A percentile compares a stretch with the other conserved stretches of the same genome.
Evolutionary conservation across 345 rosid species (phyloP).

Genomic region (Anacardium occidentale): DNA sequence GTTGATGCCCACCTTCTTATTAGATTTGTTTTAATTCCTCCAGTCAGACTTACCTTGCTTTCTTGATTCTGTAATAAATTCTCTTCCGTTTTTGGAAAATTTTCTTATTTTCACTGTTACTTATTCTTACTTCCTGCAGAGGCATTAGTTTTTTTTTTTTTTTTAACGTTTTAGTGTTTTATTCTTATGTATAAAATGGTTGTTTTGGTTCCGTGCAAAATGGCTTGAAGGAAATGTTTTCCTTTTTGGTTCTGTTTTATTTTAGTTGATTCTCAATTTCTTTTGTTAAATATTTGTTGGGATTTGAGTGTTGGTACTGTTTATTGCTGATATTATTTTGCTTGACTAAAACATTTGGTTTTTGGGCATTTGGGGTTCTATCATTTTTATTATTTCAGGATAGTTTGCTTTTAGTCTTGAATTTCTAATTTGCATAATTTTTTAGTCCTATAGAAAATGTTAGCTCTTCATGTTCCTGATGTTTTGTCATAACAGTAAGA

Average conservation of each 20-base stretch:
- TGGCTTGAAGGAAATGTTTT: background rate
- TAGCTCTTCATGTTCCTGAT: background rate
- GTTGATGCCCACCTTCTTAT: background rate
- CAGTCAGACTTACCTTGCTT: background rate
- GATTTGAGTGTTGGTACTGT: background rate
- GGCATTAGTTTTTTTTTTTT: background rate
- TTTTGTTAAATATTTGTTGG: background rate
- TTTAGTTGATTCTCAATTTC: background rate
- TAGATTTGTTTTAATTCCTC: constrained; percentile 12
- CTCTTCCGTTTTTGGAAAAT: too few relatives aligned
- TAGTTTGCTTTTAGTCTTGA: background rate
- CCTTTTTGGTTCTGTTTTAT: background rate
- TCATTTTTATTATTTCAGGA: background rate
- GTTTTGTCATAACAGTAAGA: background rate
- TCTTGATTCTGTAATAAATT: background rate
- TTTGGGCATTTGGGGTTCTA: background rate
- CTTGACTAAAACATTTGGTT: background rate
- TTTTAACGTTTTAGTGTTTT: background rate
- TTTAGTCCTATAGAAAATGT: background rate
- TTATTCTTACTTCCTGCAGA: too few relatives aligned
- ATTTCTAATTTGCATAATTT: background rate
- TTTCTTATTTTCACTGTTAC: background rate
- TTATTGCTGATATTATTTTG: constrained; percentile 1
- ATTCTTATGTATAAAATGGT: background rate
- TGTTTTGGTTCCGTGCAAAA: background rate